These are phyloP conservation scores for Taphrina communis DNA, from an alignment of 1,139 yeast species.

Conservation along the genomic window DNA sequence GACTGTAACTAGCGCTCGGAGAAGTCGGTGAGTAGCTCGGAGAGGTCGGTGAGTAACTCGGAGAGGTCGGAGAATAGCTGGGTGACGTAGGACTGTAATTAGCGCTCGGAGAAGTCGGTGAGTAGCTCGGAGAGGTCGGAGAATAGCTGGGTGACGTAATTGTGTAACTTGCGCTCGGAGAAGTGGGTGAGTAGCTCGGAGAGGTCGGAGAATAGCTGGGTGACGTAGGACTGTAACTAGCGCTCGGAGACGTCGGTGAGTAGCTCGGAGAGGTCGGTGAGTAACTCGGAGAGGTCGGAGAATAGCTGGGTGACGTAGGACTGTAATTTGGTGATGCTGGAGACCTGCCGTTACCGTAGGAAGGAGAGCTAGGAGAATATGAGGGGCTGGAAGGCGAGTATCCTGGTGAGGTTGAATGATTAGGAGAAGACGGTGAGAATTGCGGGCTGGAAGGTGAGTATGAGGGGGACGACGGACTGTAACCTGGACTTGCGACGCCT, in stretches of 20 bases:
- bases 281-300: slow-evolving; percentile 47
- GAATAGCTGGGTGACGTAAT: slow-evolving; percentile 32
- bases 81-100: slow-evolving; percentile 27
- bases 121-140: slow-evolving; percentile 26
- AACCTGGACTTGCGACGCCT: slow-evolving; percentile 54
- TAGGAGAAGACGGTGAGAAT: slow-evolving; percentile 76
- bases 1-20: too few relatives aligned
- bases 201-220: slow-evolving; percentile 58
- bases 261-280: slow-evolving; percentile 68
- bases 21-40: slow-evolving; percentile 1
- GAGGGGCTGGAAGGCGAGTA: slow-evolving; percentile 78
- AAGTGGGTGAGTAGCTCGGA: slow-evolving; percentile 43
- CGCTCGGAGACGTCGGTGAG: slow-evolving; percentile 67
- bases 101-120: slow-evolving; percentile 2
- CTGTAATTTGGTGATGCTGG: slow-evolving; percentile 16
- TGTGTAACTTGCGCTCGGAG: slow-evolving; percentile 57
- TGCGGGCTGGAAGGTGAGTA: slow-evolving; percentile 76
- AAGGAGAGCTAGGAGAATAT: slow-evolving; percentile 74
- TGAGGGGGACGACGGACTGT: slow-evolving; percentile 69
- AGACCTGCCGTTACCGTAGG: slow-evolving; percentile 43
- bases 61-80: slow-evolving; percentile 12
- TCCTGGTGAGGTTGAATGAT: slow-evolving; percentile 72
- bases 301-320: slow-evolving; percentile 36
- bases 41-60: not conserved
- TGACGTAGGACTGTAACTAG: slow-evolving; percentile 70